phyloP scores from a whole-genome alignment of 2,329 filamentous ascomycete genomes.

The Sclerotinia sclerotiorum region DNA sequence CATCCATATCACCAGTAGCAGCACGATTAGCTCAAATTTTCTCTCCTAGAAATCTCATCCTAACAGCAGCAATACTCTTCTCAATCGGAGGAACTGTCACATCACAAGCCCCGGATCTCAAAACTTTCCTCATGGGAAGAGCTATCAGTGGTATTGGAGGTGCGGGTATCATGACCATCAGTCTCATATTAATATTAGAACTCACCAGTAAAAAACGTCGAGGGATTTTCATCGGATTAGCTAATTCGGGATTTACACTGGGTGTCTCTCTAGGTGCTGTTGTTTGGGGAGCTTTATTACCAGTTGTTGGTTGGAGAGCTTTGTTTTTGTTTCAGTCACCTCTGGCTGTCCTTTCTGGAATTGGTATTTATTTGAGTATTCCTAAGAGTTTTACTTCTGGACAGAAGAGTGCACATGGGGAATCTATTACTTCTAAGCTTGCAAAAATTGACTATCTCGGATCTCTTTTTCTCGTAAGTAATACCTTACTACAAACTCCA shows the following conservation, averaged over 20 bases:
- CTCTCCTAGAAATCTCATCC: slow-evolving; percentile 63
- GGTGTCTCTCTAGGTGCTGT: slow-evolving; percentile 72
- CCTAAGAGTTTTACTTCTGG: slow-evolving; percentile 48
- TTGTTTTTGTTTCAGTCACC: slow-evolving; percentile 75
- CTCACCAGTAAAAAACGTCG: slow-evolving; percentile 65
- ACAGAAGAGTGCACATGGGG: slow-evolving; percentile 41
- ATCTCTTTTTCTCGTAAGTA: slow-evolving; percentile 60
- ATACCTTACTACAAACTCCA: background rate
- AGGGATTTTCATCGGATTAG: slow-evolving; percentile 70
- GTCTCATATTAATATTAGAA: slow-evolving; percentile 75
- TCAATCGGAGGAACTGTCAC: slow-evolving; percentile 64
- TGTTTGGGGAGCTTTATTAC: slow-evolving; percentile 64
- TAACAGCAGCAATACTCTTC: slow-evolving; percentile 59
- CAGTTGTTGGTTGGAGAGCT: slow-evolving; percentile 67
- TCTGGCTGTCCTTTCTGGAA: slow-evolving; percentile 58
- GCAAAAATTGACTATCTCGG: slow-evolving; percentile 73
- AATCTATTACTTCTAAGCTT: slow-evolving; percentile 54
- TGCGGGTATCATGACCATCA: slow-evolving; percentile 70
- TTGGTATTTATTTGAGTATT: slow-evolving; percentile 64
- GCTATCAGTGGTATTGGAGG: slow-evolving; percentile 67
- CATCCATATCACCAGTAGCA: slow-evolving; percentile 63
- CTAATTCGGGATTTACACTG: slow-evolving; percentile 71
- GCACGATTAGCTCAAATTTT: slow-evolving; percentile 76
- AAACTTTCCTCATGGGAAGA: slow-evolving; percentile 66
- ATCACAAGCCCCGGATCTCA: slow-evolving; percentile 57